These are phyloP conservation scores for Fragaria vesca DNA, from an alignment of 306 rosid species.

Conservation along the genomic window DNA sequence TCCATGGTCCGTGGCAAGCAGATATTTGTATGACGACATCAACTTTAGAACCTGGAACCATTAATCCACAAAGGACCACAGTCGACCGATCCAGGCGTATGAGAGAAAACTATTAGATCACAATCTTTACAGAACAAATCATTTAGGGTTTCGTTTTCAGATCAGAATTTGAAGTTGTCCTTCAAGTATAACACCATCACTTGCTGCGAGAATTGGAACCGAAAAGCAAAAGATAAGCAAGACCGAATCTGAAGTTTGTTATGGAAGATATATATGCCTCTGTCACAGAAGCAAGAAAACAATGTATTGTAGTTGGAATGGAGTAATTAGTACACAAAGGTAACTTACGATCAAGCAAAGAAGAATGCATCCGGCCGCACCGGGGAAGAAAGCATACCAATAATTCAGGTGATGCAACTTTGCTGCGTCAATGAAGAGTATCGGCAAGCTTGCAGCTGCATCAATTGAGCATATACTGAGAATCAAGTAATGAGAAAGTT, in stretches of 20 bases:
- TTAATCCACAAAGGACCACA: background rate
- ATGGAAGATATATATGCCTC: background rate
- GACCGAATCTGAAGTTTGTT: background rate
- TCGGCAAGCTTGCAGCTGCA: constrained; percentile 86
- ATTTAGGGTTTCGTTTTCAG: constrained; percentile 3
- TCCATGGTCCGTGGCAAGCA: background rate
- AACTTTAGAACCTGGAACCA: background rate
- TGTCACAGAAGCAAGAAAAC: background rate
- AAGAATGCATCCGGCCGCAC: constrained; percentile 72
- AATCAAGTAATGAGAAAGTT: background rate
- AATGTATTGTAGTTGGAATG: background rate
- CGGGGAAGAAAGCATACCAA: constrained; percentile 82
- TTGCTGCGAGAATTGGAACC: constrained; percentile 53
- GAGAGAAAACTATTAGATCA: background rate
- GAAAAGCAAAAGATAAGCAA: constrained; percentile 1
- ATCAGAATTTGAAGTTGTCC: constrained; percentile 70
- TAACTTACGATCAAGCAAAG: constrained; percentile 72
- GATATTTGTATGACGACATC: background rate
- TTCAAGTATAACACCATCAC: constrained; percentile 72
- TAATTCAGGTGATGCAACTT: constrained; percentile 71
- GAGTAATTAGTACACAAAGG: background rate
- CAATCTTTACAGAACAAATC: constrained; percentile 1
- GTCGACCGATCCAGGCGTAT: background rate
- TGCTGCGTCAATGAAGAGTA: constrained; percentile 85
- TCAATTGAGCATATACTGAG: background rate